Evolutionary conservation across 1,284 basidiomycete genomes (phyloP).

Genomic region (Leccinum fallax): DNA sequence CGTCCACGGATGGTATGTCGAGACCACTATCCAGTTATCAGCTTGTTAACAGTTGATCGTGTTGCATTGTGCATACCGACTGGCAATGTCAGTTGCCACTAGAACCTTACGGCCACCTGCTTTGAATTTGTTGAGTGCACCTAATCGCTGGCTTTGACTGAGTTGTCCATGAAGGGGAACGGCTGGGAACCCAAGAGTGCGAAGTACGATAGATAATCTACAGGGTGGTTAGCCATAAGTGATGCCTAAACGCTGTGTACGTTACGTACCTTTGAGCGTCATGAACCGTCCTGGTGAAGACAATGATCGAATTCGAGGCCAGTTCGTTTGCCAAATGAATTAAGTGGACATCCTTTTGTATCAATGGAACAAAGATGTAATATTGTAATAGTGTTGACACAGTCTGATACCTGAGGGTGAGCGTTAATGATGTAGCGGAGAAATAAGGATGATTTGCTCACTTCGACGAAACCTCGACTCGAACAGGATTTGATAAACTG

Average conservation of each 20-base stretch:
- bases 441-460: conserved; percentile 41
- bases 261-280: conserved; percentile 78
- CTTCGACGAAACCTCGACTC: conserved; percentile 94
- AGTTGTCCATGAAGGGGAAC: conserved; percentile 97
- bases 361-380: conserved; percentile 92
- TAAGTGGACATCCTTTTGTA: conserved; percentile 92
- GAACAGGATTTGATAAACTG: conserved; percentile 93
- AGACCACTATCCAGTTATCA: conserved; percentile 64
- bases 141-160: conserved; percentile 90
- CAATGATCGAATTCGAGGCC: conserved; percentile 91
- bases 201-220: conserved; percentile 87
- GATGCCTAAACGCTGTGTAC: conserved; percentile 18
- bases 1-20: conserved; percentile 95
- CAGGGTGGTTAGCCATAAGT: conserved; percentile 1
- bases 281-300: conserved; percentile 95
- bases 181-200: conserved; percentile 91
- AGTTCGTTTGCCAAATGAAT: conserved; percentile 90
- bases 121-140: conserved; percentile 97
- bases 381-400: conserved; percentile 96
- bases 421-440: conserved; percentile 6
- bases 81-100: conserved; percentile 98
- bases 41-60: conserved; percentile 6
- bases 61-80: conserved; percentile 56
- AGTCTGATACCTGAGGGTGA: conserved; percentile 83
- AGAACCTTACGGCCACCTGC: conserved; percentile 89